These are phyloP conservation scores for Aspergillus sp. DNA, from an alignment of 2,329 filamentous ascomycete species.

Conservation along the genomic window DNA sequence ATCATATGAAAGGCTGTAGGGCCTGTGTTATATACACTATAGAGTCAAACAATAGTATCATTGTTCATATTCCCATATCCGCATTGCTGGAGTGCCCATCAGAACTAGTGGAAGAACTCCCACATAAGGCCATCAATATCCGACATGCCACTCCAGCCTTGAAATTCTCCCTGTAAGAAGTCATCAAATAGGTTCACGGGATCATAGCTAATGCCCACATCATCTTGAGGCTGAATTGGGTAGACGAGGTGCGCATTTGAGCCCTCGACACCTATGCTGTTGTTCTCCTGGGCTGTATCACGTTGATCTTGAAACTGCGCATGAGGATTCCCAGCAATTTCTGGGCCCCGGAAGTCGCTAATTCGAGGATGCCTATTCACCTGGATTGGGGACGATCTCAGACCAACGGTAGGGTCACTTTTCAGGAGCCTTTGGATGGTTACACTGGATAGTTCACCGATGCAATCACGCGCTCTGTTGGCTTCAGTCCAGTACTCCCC, in stretches of 20 bases:
- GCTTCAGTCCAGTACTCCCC: constrained; percentile 52
- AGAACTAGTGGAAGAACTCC: constrained; percentile 16
- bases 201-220: constrained; percentile 6
- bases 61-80: too few species aligned
- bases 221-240: constrained; percentile 11
- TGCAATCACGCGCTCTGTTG: constrained; percentile 24
- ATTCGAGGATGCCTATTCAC: not conserved
- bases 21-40: too few species aligned
- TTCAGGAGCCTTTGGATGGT: constrained; percentile 21
- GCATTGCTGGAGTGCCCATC: too few species aligned
- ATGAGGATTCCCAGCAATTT: not conserved
- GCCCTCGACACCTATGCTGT: not conserved
- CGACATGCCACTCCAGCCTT: constrained; percentile 19
- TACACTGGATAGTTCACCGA: constrained; percentile 22
- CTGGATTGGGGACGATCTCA: not conserved
- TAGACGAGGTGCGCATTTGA: not conserved
- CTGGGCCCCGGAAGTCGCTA: too few species aligned
- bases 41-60: too few species aligned
- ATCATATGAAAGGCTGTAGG: too few species aligned
- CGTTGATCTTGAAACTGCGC: not conserved
- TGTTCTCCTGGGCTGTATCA: not conserved
- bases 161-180: constrained; percentile 16
- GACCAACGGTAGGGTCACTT: not conserved
- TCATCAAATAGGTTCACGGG: constrained; percentile 17
- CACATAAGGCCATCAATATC: constrained; percentile 27